Evolutionary conservation across 805 yeast species (phyloP), one percentile per base, ranked within the genome.

Genomic region (Candida michaelii): DNA sequence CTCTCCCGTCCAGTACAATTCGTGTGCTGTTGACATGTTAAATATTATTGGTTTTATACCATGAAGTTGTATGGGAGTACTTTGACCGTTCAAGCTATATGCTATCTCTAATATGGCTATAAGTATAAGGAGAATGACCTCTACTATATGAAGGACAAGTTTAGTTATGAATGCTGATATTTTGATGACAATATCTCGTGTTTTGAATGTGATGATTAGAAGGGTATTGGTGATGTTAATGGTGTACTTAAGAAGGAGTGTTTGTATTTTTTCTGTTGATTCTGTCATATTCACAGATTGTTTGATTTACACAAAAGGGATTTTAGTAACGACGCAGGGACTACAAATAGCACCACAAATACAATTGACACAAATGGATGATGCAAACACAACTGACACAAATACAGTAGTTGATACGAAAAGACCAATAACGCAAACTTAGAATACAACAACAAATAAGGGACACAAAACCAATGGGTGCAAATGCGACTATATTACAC

Each of bases 1-100:
- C 30, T 30, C 14, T 3, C 31, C 24, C 2, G 23, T 40, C 48
- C 48, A 45, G 18, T 19, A 45, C 16, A 45, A 34, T 3, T 41
- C 31, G 16, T 45, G 48, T 3, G 35, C 19, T 3, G 40, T 29
- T 5, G 44, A 17, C 7, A 35, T 8, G n/a, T 40, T 40, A 6
- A 40, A 16, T 9, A 12, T 4, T n/a, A 34, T 16, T 18, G 36
- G 32, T 18, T 19, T 16, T 14, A 16, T n/a, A 16, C 10, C 23
- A 12, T 16, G n/a, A 10, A 40, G 14, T 12, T 10, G 14, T 12
- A 27, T 30, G 5, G 8, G 37, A 3, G 8, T 4, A 3, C 17
- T 29, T 15, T 25, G 12, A 7, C 40, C 40, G 15, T 18, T 34
- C n/a, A 34, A 3, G 2, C 14, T 19, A 29, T 40, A 29, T 5